A percentile compares a stretch with the other conserved stretches of the same genome.
phyloP scores from a whole-genome alignment of 176 grass and related monocot genomes.

The Coix lacrymajobi region DNA sequence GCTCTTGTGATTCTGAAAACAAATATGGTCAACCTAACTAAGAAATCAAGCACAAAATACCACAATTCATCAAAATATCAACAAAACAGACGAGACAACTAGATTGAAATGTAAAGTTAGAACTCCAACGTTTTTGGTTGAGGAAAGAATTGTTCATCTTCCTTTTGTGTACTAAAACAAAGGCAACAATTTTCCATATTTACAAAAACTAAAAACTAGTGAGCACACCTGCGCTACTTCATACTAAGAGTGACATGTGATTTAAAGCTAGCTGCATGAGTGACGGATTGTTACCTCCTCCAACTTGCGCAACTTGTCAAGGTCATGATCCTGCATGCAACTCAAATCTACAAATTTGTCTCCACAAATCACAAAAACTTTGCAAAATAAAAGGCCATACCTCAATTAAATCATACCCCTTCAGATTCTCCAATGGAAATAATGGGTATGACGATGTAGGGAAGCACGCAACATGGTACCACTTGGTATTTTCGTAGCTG shows the following conservation, averaged over 20 bases:
- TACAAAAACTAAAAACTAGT: neutral
- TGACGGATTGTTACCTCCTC: slow-evolving; percentile 16
- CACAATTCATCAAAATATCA: neutral
- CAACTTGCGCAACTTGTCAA: slow-evolving; percentile 11
- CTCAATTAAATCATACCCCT: slow-evolving; percentile 53
- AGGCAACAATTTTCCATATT: neutral
- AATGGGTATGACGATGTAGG: slow-evolving; percentile 20
- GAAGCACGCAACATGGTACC: slow-evolving; percentile 69
- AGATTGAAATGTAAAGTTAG: neutral
- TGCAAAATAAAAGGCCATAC: slow-evolving; percentile 4
- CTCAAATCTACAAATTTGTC: slow-evolving; percentile 3
- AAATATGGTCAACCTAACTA: neutral
- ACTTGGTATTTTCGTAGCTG: slow-evolving; percentile 52
- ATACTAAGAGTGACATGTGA: neutral
- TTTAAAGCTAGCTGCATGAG: slow-evolving; percentile 11
- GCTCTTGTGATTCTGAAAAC: slow-evolving; percentile 15
- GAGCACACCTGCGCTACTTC: neutral
- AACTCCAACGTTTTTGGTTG: neutral
- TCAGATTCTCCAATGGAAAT: slow-evolving; percentile 39
- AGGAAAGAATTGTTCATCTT: neutral
- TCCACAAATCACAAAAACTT: neutral
- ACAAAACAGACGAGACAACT: neutral
- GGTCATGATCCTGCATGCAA: neutral
- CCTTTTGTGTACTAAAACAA: neutral
- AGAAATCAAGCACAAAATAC: neutral